Conservation (phyloP, 495 filamentous ascomycete genomes). For the Tuber microsphaerosporum region DNA sequence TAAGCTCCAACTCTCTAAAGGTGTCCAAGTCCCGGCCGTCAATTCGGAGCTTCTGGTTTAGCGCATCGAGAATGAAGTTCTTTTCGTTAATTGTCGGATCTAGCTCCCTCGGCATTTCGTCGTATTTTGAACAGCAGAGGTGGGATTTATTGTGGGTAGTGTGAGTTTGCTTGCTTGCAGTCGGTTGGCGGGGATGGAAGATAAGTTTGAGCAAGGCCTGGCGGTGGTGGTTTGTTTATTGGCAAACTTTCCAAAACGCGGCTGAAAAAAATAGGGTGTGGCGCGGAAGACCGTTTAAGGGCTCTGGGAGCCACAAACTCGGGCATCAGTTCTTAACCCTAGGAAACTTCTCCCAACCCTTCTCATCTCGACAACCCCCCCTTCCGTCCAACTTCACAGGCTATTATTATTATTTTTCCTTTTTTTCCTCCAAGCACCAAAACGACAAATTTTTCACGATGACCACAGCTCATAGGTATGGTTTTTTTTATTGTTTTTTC, state of each 20-base stretch:
- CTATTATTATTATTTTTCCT: background rate
- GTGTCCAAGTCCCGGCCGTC: conserved; percentile 74
- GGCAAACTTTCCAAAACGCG: background rate
- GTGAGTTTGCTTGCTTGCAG: conserved; percentile 11
- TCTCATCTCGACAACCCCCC: conserved; percentile 7
- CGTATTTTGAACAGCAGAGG: conserved; percentile 14
- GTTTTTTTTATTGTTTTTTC: background rate
- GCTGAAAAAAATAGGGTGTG: background rate
- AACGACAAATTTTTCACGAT: conserved; percentile 45
- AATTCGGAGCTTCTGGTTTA: conserved; percentile 67
- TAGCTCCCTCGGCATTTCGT: conserved; percentile 76
- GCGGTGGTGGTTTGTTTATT: background rate
- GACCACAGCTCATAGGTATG: conserved; percentile 56
- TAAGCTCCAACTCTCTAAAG: conserved; percentile 66
- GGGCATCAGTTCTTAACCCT: background rate
- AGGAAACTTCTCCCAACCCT: background rate
- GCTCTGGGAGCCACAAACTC: background rate
- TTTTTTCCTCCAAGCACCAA: background rate
- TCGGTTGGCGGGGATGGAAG: conserved; percentile 5
- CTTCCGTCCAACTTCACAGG: conserved; percentile 1
- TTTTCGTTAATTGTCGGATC: conserved; percentile 73
- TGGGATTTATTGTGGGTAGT: background rate
- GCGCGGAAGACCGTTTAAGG: background rate
- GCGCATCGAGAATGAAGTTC: conserved; percentile 65
- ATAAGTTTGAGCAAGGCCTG: background rate